Conservation (phyloP, 352 stramenopile species). For the Globisporangium rhizosaccharum region DNA sequence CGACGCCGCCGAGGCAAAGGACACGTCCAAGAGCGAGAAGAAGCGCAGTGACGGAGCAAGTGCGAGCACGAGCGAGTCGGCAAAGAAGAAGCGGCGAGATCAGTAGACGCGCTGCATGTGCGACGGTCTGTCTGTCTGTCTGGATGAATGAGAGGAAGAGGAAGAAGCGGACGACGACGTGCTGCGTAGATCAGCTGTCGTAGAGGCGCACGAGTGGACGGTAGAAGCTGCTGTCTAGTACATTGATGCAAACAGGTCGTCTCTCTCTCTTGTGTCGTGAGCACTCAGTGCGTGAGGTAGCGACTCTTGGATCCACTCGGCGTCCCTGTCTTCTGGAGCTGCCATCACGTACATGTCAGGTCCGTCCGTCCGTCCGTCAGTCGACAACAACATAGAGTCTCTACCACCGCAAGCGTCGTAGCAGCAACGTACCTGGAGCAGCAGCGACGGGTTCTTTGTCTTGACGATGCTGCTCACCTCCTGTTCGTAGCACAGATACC, state of each 20-base stretch:
- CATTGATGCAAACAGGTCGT: neutral
- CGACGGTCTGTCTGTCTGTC: neutral
- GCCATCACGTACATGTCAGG: neutral
- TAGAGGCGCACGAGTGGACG: too few relatives aligned
- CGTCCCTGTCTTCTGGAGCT: constrained; percentile 65
- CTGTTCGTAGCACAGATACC: constrained; percentile 15
- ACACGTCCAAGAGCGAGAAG: constrained; percentile 19
- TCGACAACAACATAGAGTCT: neutral
- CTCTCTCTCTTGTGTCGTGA: neutral
- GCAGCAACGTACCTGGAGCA: constrained; percentile 73
- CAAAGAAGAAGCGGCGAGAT: constrained; percentile 58
- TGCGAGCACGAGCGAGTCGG: constrained; percentile 16
- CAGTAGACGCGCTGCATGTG: constrained; percentile 17
- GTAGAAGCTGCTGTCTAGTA: neutral
- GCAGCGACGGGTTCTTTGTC: constrained; percentile 91
- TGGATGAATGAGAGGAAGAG: too few relatives aligned
- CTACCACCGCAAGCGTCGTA: neutral
- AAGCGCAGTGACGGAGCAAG: constrained; percentile 20
- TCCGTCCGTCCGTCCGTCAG: neutral
- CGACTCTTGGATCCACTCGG: constrained; percentile 37
- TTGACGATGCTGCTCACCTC: constrained; percentile 95
- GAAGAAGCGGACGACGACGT: too few relatives aligned
- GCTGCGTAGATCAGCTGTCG: too few relatives aligned
- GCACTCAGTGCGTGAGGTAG: constrained; percentile 56
- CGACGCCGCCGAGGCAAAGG: too few relatives aligned